Conservation (phyloP, 345 rosid species). For the Leavenworthia alabamica region DNA sequence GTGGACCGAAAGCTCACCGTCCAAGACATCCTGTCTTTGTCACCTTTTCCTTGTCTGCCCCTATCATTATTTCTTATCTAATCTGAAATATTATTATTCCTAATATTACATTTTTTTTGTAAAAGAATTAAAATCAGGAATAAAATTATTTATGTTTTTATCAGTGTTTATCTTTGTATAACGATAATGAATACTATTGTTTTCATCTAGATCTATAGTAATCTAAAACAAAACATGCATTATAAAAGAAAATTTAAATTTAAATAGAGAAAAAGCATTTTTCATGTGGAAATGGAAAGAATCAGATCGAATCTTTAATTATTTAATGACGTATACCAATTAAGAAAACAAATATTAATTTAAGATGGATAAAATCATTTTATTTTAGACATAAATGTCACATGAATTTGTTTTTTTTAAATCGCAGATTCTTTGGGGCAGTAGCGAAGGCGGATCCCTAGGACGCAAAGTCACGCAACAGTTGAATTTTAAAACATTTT, state of each 20-base stretch:
- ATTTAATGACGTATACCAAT: not conserved
- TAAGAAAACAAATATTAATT: not conserved
- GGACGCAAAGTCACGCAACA: slow-evolving; percentile 28
- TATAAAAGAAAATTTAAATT: not conserved
- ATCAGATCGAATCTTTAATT: slow-evolving; percentile 11
- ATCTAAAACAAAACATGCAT: not conserved
- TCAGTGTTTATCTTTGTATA: not conserved
- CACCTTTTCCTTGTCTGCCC: slow-evolving; percentile 20
- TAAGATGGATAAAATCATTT: not conserved
- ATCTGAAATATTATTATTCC: not conserved
- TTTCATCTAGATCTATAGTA: not conserved
- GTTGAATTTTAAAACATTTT: slow-evolving; percentile 2
- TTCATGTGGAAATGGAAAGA: slow-evolving; percentile 4
- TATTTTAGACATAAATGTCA: not conserved
- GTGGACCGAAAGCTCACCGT: slow-evolving; percentile 31
- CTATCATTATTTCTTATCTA: not conserved
- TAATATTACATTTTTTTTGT: not conserved
- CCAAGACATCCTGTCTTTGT: slow-evolving; percentile 23
- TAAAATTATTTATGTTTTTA: not conserved
- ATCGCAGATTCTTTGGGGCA: slow-evolving; percentile 4
- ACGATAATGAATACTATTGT: not conserved
- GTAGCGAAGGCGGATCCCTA: slow-evolving; percentile 29
- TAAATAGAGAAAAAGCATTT: not conserved
- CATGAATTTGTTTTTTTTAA: not conserved
- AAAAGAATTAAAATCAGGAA: not conserved